These are phyloP conservation scores for Acanthamoeba triangularis DNA, from an alignment of 208 protist species.

Conservation along the genomic window DNA sequence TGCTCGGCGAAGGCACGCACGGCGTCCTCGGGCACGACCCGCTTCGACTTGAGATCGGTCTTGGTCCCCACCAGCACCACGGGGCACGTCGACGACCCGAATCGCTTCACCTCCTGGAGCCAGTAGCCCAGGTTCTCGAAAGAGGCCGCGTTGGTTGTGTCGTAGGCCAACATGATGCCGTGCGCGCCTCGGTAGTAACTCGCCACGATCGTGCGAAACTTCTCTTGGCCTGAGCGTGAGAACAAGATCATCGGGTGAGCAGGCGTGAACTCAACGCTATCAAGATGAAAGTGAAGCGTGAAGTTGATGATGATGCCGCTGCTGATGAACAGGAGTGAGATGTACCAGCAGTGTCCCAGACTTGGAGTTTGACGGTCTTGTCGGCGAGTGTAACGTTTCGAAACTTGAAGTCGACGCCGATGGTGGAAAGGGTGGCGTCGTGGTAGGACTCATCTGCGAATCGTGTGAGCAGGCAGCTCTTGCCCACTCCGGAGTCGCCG, in stretches of 20 bases:
- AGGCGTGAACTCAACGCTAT: background rate
- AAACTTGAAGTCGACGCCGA: constrained; percentile 95
- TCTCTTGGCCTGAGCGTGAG: constrained; percentile 81
- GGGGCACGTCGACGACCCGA: constrained; percentile 93
- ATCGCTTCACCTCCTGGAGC: constrained; percentile 94
- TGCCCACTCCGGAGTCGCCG: constrained; percentile 59
- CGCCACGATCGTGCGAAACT: constrained; percentile 76
- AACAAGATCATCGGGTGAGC: background rate
- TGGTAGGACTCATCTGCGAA: constrained; percentile 4
- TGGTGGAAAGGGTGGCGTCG: background rate
- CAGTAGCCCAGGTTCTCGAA: constrained; percentile 93
- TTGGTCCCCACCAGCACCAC: constrained; percentile 95
- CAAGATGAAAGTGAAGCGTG: background rate
- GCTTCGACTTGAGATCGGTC: constrained; percentile 92
- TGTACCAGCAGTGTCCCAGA: constrained; percentile 92
- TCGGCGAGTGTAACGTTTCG: constrained; percentile 93
- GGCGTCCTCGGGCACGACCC: constrained; percentile 79
- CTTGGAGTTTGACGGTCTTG: constrained; percentile 94
- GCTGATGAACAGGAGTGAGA: background rate
- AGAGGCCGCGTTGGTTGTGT: constrained; percentile 92
- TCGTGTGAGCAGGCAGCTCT: constrained; percentile 14
- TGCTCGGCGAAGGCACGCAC: constrained; percentile 89
- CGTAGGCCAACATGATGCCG: constrained; percentile 95
- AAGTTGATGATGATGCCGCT: background rate
- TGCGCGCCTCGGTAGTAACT: constrained; percentile 95